phyloP scores from a whole-genome alignment of 2,329 filamentous ascomycete genomes.

The Penicillium capsulatum region DNA sequence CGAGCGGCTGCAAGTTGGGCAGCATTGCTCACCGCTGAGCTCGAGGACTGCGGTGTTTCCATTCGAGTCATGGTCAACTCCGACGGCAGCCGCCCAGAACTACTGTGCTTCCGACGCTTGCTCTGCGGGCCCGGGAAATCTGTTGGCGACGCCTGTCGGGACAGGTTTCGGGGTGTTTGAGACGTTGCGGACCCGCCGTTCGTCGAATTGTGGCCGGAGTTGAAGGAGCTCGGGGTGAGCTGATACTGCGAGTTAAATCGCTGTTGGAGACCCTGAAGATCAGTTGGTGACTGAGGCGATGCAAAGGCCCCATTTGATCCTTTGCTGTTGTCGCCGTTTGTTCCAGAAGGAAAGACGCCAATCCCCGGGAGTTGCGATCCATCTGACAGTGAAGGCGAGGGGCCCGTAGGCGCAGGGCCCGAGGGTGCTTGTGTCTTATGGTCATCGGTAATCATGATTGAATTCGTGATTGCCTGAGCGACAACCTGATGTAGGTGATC shows the following conservation, averaged over 20 bases:
- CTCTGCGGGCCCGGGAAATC: constrained; percentile 60
- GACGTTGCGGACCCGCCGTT: constrained; percentile 41
- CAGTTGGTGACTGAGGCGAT: constrained; percentile 46
- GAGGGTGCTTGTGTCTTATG: constrained; percentile 74
- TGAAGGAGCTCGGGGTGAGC: constrained; percentile 38
- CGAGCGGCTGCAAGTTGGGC: constrained; percentile 40
- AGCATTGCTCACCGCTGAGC: constrained; percentile 41
- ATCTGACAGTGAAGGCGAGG: constrained; percentile 36
- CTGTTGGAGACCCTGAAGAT: constrained; percentile 58
- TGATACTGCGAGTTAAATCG: constrained; percentile 46
- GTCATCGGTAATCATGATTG: constrained; percentile 96
- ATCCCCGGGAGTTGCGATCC: constrained; percentile 42
- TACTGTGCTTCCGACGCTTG: constrained; percentile 80
- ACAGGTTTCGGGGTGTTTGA: constrained; percentile 60
- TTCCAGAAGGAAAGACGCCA: constrained; percentile 41
- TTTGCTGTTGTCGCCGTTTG: constrained; percentile 30
- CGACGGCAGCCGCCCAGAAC: constrained; percentile 64
- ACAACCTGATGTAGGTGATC: constrained; percentile 71
- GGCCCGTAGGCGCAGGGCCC: constrained; percentile 33
- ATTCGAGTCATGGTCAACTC: constrained; percentile 78
- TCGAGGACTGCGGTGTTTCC: constrained; percentile 52
- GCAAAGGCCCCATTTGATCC: constrained; percentile 17
- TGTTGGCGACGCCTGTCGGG: constrained; percentile 68
- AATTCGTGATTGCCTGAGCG: constrained; percentile 77
- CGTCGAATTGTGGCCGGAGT: constrained; percentile 36